Base-by-base conservation (phyloP, 768 basidiomycete species). In the Fibroporia radiculosa region DNA sequence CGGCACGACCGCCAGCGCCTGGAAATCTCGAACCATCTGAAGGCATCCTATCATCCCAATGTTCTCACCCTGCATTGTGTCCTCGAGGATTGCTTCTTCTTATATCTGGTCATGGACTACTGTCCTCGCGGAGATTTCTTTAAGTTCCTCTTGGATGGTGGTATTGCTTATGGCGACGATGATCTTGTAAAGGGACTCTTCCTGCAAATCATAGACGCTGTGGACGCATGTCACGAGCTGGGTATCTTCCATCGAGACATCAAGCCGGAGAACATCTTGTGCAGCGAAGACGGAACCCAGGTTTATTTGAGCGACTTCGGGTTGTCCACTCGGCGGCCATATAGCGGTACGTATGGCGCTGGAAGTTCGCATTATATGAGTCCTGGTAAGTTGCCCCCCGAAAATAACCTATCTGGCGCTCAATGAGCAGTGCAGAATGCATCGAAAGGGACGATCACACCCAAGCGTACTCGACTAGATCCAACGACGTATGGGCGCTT, bases 161-260 rank as follows among this genome's bases (percentile, higher is more conserved):
- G 53, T 32, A 44, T 62, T 49, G 71, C 66, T 50, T 45, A 62
- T 32, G 67, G 72, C 31, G 57, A 74, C 51, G 70, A 73, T 57
- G 54, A 49, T 2, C 60, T 72, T 46, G 71, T 77, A 58, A 67
- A 63, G 41, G 48, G 53, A 20, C 66, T 72, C 38, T 75, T 75
- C 58, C 57, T 71, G n/a, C 75, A 77, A 51, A 67, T 78, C 54
- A 45, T 77, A 49, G 72, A 74, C 53, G 69, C 73, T 3, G 67
- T 78, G 52, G 62, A 68, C 37, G 67, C 69, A 54, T 72, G 70
- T 52, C 76, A 78, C 55, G 51, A 57, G 24, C 55, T 64, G 26
- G 69, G 70, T 24, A 68, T 78, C 52, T 73, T 65, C 57, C 76
- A 77, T 52, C 73, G 76, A 22, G 75, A 77, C 50, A 60, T 78